Evolutionary conservation across 257 asterid genomes (phyloP).

Genomic region (Solanum sitiens): DNA sequence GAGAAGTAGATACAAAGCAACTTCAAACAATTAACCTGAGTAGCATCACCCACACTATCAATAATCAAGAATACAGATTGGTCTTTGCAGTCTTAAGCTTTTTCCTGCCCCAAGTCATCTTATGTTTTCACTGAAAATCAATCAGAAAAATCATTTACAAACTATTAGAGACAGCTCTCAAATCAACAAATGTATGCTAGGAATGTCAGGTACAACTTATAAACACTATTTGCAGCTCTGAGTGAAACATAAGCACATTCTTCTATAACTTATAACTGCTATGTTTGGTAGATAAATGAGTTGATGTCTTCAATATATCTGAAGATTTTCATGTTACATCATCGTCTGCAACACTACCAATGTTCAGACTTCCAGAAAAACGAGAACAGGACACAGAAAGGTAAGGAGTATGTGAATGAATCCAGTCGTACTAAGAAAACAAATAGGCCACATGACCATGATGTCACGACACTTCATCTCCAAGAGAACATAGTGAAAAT

Average conservation of each 20-base stretch:
- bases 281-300: not conserved
- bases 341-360: not conserved
- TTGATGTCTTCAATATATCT: not conserved
- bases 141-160: not conserved
- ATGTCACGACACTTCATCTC: not conserved
- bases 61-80: not conserved
- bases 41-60: not conserved
- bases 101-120: not conserved
- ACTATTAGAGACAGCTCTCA: not conserved
- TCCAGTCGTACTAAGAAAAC: not conserved
- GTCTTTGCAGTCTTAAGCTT: not conserved
- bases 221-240: slow-evolving; percentile 52
- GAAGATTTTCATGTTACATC: not conserved
- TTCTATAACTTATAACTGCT: not conserved
- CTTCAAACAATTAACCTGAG: not conserved
- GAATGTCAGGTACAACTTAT: not conserved
- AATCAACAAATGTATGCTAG: not conserved
- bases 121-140: not conserved
- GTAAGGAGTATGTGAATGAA: not conserved
- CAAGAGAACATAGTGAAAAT: not conserved
- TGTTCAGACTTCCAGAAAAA: not conserved
- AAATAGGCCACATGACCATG: not conserved
- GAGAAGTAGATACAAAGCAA: not conserved
- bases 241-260: not conserved
- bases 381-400: not conserved